Evolutionary conservation across 768 basidiomycete species (phyloP), one percentile per base, ranked within the genome.

Genomic region (Leccinum imitatum): DNA sequence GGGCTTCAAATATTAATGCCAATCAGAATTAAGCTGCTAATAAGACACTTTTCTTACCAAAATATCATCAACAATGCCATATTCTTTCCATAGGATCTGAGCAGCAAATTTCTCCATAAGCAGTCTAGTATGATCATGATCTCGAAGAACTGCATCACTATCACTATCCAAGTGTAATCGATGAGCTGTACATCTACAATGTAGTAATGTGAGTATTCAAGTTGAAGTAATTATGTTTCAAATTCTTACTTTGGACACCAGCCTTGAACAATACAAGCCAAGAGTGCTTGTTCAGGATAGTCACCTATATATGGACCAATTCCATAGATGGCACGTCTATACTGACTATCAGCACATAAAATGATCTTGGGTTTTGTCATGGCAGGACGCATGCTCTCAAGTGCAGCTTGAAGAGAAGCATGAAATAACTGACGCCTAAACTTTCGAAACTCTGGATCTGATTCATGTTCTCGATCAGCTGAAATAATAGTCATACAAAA

Each of bases 221-320:
- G 27, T 27, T 27, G 6, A 13, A 17, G 8, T 33, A 5, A 33
- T 33, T 11, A 33, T 33, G n/a, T 41, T 2, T n/a, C 13, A 41
- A 41, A 15, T 2, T 41, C 46, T 23, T 21, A 47, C 46, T 19
- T 14, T 21, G 19, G 15, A 47, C 58, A 60, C 44, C 59, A 60
- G 14, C 56, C 51, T 10, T 57, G 59, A 14, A 60, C 56, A 8
- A 60, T 27, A 1, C 56, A 33, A 60, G 2, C 1, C 75, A 57
- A 1, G 63, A 72, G 30, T 30, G 30, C 30, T 57, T 79, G 77
- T 57, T 80, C 76, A 0, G 73, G 76, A 53, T 80, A 78, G 53
- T 80, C 74, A 0, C 75, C 75, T 61, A 80, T 78, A 44, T 76
- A 76, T 3, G 76, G 71, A 0, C 76, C 75, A 9, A 80, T 51